Conservation (phyloP, 2,329 filamentous ascomycete genomes). For the Monilinia fructigena region DNA sequence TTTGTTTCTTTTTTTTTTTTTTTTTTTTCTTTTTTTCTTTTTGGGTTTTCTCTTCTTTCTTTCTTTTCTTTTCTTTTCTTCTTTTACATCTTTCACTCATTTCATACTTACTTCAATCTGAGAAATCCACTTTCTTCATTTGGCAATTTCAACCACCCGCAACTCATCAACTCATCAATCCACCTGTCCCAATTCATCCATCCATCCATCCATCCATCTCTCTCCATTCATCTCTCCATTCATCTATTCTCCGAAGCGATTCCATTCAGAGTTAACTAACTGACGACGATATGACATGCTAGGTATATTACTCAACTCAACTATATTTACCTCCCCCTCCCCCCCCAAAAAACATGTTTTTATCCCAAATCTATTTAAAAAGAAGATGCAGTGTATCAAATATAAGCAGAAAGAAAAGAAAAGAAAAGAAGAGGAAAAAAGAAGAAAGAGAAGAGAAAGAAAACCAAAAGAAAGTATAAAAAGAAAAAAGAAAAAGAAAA, state of each 20-base stretch:
- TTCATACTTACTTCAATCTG: neutral
- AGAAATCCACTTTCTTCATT: neutral
- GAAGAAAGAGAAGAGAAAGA: neutral
- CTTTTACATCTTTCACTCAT: neutral
- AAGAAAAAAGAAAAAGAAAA: neutral
- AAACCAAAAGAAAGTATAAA: too few species aligned
- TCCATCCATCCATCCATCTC: too few species aligned
- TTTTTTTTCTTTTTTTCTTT: neutral
- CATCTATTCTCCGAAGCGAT: slow-evolving; percentile 12
- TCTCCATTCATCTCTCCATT: neutral
- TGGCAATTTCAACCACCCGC: neutral
- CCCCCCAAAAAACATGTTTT: neutral
- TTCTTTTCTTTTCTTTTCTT: neutral
- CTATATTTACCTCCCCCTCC: too few species aligned
- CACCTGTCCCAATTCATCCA: too few species aligned
- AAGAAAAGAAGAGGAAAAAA: neutral
- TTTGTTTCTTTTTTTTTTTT: too few species aligned
- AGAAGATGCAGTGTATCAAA: neutral
- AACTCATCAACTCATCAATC: too few species aligned
- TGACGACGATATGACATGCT: slow-evolving; percentile 8
- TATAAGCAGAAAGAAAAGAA: neutral
- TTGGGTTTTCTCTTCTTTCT: neutral
- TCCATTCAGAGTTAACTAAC: slow-evolving; percentile 7
- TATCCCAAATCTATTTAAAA: neutral
- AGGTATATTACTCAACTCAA: neutral